Evolutionary conservation across 1,139 yeast species (phyloP).

Genomic region (Saccharomyces hybrid): DNA sequence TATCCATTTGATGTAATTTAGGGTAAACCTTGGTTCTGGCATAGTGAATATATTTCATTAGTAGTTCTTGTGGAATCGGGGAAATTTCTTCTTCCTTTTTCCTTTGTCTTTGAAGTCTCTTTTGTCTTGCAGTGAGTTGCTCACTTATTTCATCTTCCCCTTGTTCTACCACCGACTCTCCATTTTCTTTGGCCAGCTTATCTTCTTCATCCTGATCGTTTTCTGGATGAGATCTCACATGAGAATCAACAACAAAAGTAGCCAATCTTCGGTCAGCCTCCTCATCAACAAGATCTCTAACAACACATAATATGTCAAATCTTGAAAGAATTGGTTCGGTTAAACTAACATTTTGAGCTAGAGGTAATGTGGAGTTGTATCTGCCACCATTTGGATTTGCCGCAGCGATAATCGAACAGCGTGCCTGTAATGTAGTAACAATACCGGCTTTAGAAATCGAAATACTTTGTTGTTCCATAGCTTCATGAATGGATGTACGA

Average conservation of each 20-base stretch:
- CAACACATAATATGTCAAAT: conserved; percentile 92
- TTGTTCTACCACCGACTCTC: conserved; percentile 32
- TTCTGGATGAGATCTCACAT: conserved; percentile 79
- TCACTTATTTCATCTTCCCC: conserved; percentile 29
- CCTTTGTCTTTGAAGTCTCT: conserved; percentile 39
- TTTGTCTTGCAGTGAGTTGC: conserved; percentile 38
- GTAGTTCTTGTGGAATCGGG: conserved; percentile 76
- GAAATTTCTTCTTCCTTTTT: conserved; percentile 65
- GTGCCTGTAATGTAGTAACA: conserved; percentile 89
- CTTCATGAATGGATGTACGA: conserved; percentile 96
- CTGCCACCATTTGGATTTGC: conserved; percentile 97
- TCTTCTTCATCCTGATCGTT: conserved; percentile 34
- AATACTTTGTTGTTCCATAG: conserved; percentile 98
- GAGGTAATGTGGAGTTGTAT: conserved; percentile 83
- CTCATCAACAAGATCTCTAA: conserved; percentile 84
- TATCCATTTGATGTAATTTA: conserved; percentile 82
- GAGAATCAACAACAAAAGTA: conserved; percentile 81
- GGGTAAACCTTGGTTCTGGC: conserved; percentile 78
- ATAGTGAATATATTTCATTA: conserved; percentile 81
- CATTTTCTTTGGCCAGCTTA: conserved; percentile 15
- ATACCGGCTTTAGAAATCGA: conserved; percentile 98
- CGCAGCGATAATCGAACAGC: conserved; percentile 95
- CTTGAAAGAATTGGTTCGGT: conserved; percentile 96
- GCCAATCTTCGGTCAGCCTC: conserved; percentile 87
- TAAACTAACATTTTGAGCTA: conserved; percentile 85